A percentile compares a stretch with the other conserved stretches of the same genome.
Conservation (phyloP, 73 alveolate species). For the Tetrahymena borealis region DNA sequence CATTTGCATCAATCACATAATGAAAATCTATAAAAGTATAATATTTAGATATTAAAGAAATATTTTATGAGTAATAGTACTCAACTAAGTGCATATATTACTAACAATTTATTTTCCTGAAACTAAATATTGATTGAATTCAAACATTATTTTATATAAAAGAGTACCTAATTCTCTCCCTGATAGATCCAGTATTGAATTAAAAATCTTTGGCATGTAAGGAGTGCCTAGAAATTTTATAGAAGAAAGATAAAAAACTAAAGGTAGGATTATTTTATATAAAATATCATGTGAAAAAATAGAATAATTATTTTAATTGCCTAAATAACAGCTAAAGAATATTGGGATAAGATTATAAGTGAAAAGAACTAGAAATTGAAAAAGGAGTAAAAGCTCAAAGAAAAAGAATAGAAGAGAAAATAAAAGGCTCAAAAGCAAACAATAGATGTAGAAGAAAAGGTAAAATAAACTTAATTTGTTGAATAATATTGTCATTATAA, state of each 20-base stretch:
- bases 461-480: neutral
- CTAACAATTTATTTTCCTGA: neutral
- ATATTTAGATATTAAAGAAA: neutral
- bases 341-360: conserved; percentile 44
- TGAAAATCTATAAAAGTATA: conserved; percentile 22
- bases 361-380: conserved; percentile 14
- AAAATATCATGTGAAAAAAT: conserved; percentile 1
- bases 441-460: neutral
- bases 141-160: neutral
- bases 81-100: too few species aligned
- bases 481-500: too few species aligned
- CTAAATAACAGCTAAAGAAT: conserved; percentile 38
- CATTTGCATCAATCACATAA: conserved; percentile 54
- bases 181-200: conserved; percentile 95
- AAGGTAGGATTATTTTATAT: conserved; percentile 18
- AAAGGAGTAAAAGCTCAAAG: conserved; percentile 25
- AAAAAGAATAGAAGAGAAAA: conserved; percentile 19
- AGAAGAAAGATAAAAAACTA: conserved; percentile 65
- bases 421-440: neutral
- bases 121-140: neutral
- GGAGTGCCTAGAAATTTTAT: conserved; percentile 96
- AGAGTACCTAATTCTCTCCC: conserved; percentile 97
- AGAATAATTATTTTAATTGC: neutral
- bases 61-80: neutral
- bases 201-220: conserved; percentile 98